Conservation (phyloP, 352 stramenopile genomes). For the Pilasporangium apinafurcum region DNA sequence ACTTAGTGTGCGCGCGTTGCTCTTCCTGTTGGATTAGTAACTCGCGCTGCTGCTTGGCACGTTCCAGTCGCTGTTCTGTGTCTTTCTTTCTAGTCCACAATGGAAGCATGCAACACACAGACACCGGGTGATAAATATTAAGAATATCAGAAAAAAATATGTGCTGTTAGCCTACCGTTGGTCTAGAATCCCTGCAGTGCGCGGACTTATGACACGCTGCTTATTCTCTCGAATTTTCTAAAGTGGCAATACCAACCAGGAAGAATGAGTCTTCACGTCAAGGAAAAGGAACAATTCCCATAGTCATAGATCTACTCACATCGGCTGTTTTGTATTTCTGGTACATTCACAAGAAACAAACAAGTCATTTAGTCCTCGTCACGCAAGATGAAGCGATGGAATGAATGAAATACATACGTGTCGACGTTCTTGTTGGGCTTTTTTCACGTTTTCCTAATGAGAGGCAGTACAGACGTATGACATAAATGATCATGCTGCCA, state of each 20-base stretch:
- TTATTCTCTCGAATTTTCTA: constrained; percentile 69
- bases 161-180: constrained; percentile 11
- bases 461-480: constrained; percentile 17
- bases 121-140: background rate
- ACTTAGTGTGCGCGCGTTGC: constrained; percentile 17
- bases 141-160: background rate
- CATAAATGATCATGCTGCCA: background rate
- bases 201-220: constrained; percentile 20
- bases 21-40: constrained; percentile 37
- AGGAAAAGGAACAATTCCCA: background rate
- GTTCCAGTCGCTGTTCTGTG: constrained; percentile 38
- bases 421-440: constrained; percentile 7
- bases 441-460: constrained; percentile 9
- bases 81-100: constrained; percentile 54
- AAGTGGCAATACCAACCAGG: background rate
- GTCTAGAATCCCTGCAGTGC: constrained; percentile 12
- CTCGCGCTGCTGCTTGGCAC: constrained; percentile 31
- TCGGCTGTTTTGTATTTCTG: constrained; percentile 34
- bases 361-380: background rate
- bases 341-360: background rate
- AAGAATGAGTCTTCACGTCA: no score
- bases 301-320: constrained; percentile 63
- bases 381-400: no score
- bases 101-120: background rate
- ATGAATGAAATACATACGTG: no score